Base-by-base conservation (phyloP, 2,329 filamentous ascomycete genomes). In the Cladosporium sp. region DNA sequence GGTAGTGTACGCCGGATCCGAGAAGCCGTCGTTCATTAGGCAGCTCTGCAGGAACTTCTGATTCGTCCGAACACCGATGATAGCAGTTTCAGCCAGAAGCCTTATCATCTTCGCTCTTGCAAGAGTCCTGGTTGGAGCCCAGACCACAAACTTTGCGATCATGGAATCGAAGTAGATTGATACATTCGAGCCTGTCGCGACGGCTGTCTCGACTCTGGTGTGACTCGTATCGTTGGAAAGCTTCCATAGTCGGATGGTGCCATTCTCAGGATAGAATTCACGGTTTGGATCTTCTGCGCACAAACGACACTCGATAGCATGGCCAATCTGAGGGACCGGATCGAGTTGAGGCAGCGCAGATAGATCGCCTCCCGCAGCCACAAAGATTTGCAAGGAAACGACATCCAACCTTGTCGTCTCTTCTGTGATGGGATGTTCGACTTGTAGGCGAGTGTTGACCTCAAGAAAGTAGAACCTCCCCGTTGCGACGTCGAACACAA, bases 401-500 rank as follows among this genome's bases (percentile, higher is more conserved):
- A 81, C 67, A 67, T 82, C 81, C 8, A 80, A 36, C 0, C 78
- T 78, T 0, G 74, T 78, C 0, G 76, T 74, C 26, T 74, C 72
- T 64, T 82, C 81, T 0, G 81, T 82, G 44, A 82, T 77, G 26
- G 79, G 76, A 69, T 84, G 82, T 68, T 85, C 83, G 5, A 85
- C 83, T 66, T 85, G 83, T 4, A 84, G 70, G 4, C 83, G 74
- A 0, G 82, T 79, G 52, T 85, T 85, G 34, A 84, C 77, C 66
- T 85, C 83, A 0, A 84, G 74, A 66, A 84, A 84, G 67, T 80
- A 84, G 55, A 80, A 83, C 4, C 76, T 69, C 0, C 69, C 70
- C 0, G 74, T 75, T 28, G 77, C 71, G 18, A 75, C 68, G 58
- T 83, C 81, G 18, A 80, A 78, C 4, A 83, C 74, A 66, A 82